Evolutionary conservation across 163 green algal genomes (phyloP), one percentile per base, ranked within the genome.

Genomic region (Prototheca stagnorum): DNA sequence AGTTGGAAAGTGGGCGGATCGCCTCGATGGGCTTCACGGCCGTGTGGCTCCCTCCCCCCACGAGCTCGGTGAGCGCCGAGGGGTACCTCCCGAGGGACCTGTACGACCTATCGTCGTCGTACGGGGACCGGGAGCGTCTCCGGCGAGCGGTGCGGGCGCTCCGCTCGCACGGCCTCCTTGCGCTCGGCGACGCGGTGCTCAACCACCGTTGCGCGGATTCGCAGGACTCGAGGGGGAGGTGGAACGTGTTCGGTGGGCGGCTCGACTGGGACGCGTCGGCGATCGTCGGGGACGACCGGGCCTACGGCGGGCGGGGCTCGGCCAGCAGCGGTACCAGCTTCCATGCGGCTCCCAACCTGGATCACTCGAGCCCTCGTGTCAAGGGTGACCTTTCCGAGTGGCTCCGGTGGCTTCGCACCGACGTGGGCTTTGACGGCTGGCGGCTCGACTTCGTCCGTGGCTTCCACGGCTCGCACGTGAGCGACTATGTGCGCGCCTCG

Each of bases 321-420:
- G 41, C 22, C 23, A 57, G 44, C 40, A 66, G 49, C 5, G 78
- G 81, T 19, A 77, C 86, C 51, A 28, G 53, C 49, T 93, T 88
- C 53, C 33, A 59, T 14, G 82, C 80, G 8, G 82, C 82, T 21
- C 82, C 82, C 39, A 92, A 93, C 71, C 74, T 93, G 16, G 82
- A 93, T 51, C 82, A 93, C 63, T 70, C 62, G 15, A 72, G 75
- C 37, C 42, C 54, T 14, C 40, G 42, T 37, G 73, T 85, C 21
- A 71, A 71, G 57, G 46, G 40, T 22, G 80, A 86, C 60, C 39
- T 90, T 4, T 65, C 26, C 23, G 73, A 78, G 23, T 92, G 81
- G 81, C 63, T 92, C 50, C 15, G 49, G 19, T 91, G 72, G 72
- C 54, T 92, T 33, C 62, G 72, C n/a, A 35, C 59, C 4, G 54